Evolutionary conservation across 352 stramenopile species (phyloP).

Genomic region (Phytophthora capsici): DNA sequence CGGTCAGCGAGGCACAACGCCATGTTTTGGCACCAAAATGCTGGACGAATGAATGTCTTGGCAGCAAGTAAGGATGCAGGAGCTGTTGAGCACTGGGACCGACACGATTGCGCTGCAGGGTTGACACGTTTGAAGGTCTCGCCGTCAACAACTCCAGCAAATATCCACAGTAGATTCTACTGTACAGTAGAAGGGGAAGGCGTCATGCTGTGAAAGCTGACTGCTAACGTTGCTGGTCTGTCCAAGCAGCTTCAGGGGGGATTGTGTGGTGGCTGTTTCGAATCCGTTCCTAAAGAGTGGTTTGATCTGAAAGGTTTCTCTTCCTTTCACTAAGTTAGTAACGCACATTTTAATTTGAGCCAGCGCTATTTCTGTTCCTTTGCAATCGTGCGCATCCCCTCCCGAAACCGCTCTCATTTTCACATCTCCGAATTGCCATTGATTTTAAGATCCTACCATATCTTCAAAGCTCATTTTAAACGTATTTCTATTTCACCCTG

Average conservation of each 20-base stretch:
- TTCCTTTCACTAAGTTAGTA: not conserved
- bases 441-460: no score
- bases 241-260: slow-evolving; percentile 14
- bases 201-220: slow-evolving; percentile 30
- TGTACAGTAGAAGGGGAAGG: not conserved
- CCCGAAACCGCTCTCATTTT: no score
- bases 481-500: no score
- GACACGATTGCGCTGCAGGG: slow-evolving; percentile 7
- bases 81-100: slow-evolving; percentile 21
- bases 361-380: not conserved
- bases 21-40: slow-evolving; percentile 23
- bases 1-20: slow-evolving; percentile 16
- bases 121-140: not conserved
- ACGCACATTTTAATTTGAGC: slow-evolving; percentile 6
- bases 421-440: not conserved
- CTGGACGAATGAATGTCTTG: slow-evolving; percentile 13
- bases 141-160: slow-evolving; percentile 1
- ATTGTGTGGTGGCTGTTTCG: slow-evolving; percentile 19
- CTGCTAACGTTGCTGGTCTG: slow-evolving; percentile 28
- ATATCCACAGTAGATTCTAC: no score
- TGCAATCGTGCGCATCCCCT: no score
- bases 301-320: not conserved
- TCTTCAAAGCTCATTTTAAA: no score
- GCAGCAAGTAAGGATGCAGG: slow-evolving; percentile 18
- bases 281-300: not conserved